Percentiles rank a stretch among this genome's conserved stretches.
phyloP scores from a whole-genome alignment of 495 filamentous ascomycete genomes.

The Aspergillus conjunctus region DNA sequence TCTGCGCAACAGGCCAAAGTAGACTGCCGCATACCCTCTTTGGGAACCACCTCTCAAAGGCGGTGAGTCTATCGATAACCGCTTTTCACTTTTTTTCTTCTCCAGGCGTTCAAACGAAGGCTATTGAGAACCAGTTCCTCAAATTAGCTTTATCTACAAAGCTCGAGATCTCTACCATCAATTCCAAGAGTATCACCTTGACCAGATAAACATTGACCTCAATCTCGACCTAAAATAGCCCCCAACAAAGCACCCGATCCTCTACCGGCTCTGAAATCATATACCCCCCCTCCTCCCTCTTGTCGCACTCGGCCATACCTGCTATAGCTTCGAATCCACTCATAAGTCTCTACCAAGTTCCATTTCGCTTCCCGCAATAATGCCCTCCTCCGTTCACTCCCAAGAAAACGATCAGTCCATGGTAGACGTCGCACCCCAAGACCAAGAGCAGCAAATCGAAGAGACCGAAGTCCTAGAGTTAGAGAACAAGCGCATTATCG shows the following conservation, averaged over 20 bases:
- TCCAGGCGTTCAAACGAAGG: neutral
- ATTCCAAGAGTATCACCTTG: too few species aligned
- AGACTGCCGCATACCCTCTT: neutral
- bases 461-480: constrained; percentile 46
- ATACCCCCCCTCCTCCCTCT: too few species aligned
- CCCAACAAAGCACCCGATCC: too few species aligned
- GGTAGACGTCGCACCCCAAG: constrained; percentile 49
- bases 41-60: constrained; percentile 15
- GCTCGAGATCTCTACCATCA: neutral
- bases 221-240: too few species aligned
- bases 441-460: constrained; percentile 44
- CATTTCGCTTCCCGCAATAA: neutral
- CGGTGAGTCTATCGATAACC: constrained; percentile 32
- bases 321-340: too few species aligned
- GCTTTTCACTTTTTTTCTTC: constrained; percentile 25
- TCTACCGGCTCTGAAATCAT: too few species aligned
- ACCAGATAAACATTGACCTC: too few species aligned
- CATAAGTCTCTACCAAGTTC: too few species aligned
- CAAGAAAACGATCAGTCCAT: constrained; percentile 56
- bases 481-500: constrained; percentile 56
- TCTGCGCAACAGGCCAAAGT: neutral
- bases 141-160: neutral
- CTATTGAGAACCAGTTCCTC: neutral
- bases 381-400: constrained; percentile 49
- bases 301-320: too few species aligned